phyloP scores from a whole-genome alignment of 208 protist species.

The Acanthamoeba healyi region DNA sequence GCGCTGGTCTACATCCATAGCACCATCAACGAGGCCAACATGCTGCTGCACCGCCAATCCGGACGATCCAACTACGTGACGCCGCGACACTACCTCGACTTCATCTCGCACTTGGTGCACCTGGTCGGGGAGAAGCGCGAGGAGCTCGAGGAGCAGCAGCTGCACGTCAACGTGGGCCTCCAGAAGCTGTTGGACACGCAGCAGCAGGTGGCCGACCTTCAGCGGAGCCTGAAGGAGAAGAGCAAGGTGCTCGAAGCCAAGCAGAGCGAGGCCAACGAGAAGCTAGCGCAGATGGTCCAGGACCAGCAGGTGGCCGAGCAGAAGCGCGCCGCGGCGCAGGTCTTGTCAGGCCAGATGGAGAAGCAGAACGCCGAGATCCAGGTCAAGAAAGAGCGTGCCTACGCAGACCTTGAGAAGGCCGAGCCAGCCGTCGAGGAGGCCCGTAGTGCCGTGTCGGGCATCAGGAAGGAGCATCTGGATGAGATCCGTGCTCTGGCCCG shows the following conservation, averaged over 20 bases:
- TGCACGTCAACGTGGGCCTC: conserved; percentile 97
- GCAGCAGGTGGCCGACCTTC: conserved; percentile 86
- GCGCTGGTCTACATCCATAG: conserved; percentile 95
- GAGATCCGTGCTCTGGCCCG: conserved; percentile 98
- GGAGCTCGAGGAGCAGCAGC: conserved; percentile 95
- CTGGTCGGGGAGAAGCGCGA: conserved; percentile 96
- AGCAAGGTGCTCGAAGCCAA: conserved; percentile 92
- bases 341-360: conserved; percentile 88
- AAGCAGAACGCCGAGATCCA: conserved; percentile 88
- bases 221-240: conserved; percentile 85
- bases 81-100: conserved; percentile 98
- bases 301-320: conserved; percentile 91
- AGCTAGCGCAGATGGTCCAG: conserved; percentile 93
- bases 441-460: conserved; percentile 90
- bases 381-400: conserved; percentile 93
- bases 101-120: conserved; percentile 96
- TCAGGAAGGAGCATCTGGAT: conserved; percentile 96
- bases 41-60: conserved; percentile 82
- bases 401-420: conserved; percentile 95
- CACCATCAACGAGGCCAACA: conserved; percentile 93
- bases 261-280: conserved; percentile 93
- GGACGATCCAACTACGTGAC: conserved; percentile 93
- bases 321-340: conserved; percentile 91
- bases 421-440: conserved; percentile 97
- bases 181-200: conserved; percentile 93